A percentile compares a stretch with the other conserved stretches of the same genome.
These are phyloP conservation scores for Aurifilum marmelostoma DNA, from an alignment of 2,329 filamentous ascomycete species.

Conservation along the genomic window DNA sequence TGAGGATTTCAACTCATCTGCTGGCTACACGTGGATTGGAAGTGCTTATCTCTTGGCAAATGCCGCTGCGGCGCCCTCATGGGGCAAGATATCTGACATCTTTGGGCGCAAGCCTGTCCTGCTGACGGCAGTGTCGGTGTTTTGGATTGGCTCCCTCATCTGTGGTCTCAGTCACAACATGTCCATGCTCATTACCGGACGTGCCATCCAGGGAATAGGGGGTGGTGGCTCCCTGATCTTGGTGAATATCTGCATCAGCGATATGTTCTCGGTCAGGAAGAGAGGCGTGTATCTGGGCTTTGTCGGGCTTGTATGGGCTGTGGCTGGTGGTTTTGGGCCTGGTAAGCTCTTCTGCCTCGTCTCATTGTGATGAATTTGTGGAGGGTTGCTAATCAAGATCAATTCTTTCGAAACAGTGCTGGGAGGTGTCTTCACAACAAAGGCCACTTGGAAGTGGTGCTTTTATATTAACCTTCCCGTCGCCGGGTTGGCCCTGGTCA, in stretches of 20 bases:
- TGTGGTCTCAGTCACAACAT: constrained; percentile 52
- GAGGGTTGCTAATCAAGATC: background rate
- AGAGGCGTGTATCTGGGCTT: constrained; percentile 41
- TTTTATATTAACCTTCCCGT: constrained; percentile 51
- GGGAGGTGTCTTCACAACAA: constrained; percentile 67
- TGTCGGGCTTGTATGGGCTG: constrained; percentile 68
- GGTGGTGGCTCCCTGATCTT: constrained; percentile 55
- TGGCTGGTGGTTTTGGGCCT: constrained; percentile 68
- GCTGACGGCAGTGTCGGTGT: constrained; percentile 50
- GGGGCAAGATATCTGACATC: constrained; percentile 66
- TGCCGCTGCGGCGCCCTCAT: constrained; percentile 69
- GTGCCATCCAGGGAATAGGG: constrained; percentile 56
- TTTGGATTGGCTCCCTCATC: constrained; percentile 56
- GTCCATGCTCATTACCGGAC: constrained; percentile 49
- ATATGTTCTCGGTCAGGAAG: constrained; percentile 54
- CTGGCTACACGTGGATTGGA: constrained; percentile 79
- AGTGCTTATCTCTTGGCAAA: constrained; percentile 72
- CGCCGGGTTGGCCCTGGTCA: constrained; percentile 58
- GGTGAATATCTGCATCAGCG: constrained; percentile 57
- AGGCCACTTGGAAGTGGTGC: constrained; percentile 64
- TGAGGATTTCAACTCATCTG: constrained; percentile 59
- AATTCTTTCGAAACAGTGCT: constrained; percentile 31
- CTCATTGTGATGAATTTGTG: background rate
- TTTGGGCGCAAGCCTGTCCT: constrained; percentile 61
- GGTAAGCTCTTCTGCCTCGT: constrained; percentile 1